Conservation (phyloP, 108 stramenopile genomes). For the Craspedostauros australis region DNA sequence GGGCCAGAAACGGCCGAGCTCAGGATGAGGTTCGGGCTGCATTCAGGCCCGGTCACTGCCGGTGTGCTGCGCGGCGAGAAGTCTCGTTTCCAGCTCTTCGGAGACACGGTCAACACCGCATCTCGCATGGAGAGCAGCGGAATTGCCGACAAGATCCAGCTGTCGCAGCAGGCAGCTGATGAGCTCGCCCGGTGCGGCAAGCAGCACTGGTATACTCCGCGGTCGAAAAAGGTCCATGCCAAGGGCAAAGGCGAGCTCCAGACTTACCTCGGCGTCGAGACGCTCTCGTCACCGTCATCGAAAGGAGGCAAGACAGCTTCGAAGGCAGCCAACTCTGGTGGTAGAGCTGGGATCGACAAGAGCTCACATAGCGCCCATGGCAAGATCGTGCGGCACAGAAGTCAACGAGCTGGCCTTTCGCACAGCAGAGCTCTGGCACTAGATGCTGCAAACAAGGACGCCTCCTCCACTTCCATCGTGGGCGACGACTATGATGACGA, state of each 20-base stretch:
- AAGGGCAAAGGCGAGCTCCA: slow-evolving; percentile 9
- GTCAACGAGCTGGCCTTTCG: too few relatives aligned
- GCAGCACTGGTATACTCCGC: slow-evolving; percentile 2
- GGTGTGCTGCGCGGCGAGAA: slow-evolving; percentile 45
- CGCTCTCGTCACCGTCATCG: too few relatives aligned
- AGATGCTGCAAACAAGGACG: too few relatives aligned
- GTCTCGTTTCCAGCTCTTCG: slow-evolving; percentile 45
- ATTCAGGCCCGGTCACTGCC: slow-evolving; percentile 40
- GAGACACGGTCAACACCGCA: slow-evolving; percentile 49
- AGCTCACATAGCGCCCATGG: too few relatives aligned
- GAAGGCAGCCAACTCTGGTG: too few relatives aligned
- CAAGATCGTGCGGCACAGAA: too few relatives aligned
- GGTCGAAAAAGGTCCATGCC: slow-evolving; percentile 3
- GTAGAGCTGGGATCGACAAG: too few relatives aligned
- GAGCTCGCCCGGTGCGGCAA: slow-evolving; percentile 19
- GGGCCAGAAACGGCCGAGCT: slow-evolving; percentile 26
- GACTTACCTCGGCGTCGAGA: too few relatives aligned
- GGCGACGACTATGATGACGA: too few relatives aligned
- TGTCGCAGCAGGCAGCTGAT: slow-evolving; percentile 32
- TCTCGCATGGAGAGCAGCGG: slow-evolving; percentile 43
- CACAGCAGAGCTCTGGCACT: too few relatives aligned
- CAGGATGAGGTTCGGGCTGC: slow-evolving; percentile 34
- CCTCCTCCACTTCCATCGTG: too few relatives aligned
- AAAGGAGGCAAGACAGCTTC: too few relatives aligned
- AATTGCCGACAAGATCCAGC: slow-evolving; percentile 22